Percentiles rank a stretch among this genome's conserved stretches.
Conservation (phyloP, 1,139 yeast genomes). For the Hemisphaericaspora subhashii region DNA sequence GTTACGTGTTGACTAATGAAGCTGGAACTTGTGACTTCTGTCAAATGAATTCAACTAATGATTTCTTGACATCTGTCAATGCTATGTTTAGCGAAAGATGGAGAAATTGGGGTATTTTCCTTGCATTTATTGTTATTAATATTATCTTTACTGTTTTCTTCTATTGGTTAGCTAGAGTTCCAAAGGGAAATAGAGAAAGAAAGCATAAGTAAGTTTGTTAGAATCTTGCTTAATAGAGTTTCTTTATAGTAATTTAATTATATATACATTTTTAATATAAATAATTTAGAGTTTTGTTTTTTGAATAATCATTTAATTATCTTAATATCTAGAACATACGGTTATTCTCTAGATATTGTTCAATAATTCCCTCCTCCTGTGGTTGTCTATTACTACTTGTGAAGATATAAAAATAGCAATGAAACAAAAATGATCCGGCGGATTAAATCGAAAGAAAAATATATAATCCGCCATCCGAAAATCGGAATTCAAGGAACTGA, state of each 20-base stretch:
- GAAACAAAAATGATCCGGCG: too few relatives aligned
- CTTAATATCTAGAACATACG: too few relatives aligned
- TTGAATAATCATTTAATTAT: too few relatives aligned
- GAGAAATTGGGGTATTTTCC: constrained; percentile 69
- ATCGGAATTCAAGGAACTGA: too few relatives aligned
- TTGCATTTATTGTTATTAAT: constrained; percentile 51
- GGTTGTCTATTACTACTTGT: too few relatives aligned
- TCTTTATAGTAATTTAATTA: too few relatives aligned
- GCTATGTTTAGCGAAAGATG: constrained; percentile 52
- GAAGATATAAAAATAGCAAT: too few relatives aligned
- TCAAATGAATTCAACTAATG: constrained; percentile 48
- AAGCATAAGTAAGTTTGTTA: constrained; percentile 5
- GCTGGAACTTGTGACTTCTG: constrained; percentile 51
- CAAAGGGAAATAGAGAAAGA: constrained; percentile 40
- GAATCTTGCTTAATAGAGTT: background rate
- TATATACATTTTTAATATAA: background rate
- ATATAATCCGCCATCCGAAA: too few relatives aligned
- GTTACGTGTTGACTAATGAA: constrained; percentile 44
- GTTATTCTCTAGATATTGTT: too few relatives aligned
- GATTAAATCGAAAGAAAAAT: too few relatives aligned
- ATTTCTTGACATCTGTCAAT: constrained; percentile 44
- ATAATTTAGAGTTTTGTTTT: background rate
- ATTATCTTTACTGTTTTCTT: constrained; percentile 50
- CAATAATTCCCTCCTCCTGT: too few relatives aligned
- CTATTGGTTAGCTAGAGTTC: constrained; percentile 80